phyloP scores from a whole-genome alignment of 2,329 filamentous ascomycete species.

The Aspergillus sp. region DNA sequence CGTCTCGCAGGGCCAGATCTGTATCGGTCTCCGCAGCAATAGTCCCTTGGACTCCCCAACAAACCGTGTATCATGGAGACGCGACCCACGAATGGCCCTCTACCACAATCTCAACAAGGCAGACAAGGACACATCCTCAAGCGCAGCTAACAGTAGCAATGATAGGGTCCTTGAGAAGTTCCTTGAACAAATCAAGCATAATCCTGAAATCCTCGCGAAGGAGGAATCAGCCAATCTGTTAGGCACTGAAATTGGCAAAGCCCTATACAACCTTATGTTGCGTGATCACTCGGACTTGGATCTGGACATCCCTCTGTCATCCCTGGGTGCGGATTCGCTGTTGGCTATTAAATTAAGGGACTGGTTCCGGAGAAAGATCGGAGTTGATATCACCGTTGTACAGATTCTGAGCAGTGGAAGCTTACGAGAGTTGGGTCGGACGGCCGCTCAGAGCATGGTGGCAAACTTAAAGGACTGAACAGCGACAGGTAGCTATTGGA shows the following conservation, averaged over 20 bases:
- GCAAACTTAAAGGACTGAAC: neutral
- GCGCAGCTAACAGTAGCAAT: neutral
- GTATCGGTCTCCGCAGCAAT: neutral
- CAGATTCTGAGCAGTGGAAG: constrained; percentile 21
- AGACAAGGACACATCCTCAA: neutral
- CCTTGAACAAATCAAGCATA: neutral
- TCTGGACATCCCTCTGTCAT: constrained; percentile 21
- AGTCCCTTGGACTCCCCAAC: neutral
- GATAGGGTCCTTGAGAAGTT: neutral
- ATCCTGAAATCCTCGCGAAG: neutral
- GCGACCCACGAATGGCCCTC: constrained; percentile 6
- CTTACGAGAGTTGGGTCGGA: neutral
- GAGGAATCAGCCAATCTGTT: constrained; percentile 12
- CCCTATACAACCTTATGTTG: constrained; percentile 19
- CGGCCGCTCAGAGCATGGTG: neutral
- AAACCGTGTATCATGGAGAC: constrained; percentile 3
- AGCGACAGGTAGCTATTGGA: no score
- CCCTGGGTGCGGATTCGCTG: constrained; percentile 30
- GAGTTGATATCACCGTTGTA: constrained; percentile 26
- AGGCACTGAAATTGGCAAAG: constrained; percentile 21
- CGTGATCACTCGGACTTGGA: constrained; percentile 18
- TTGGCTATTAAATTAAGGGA: constrained; percentile 30
- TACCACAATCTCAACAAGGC: constrained; percentile 11
- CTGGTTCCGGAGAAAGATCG: constrained; percentile 22
- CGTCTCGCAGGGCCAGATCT: neutral